phyloP scores from a whole-genome alignment of 805 yeast genomes.

The Candida nitratophila region DNA sequence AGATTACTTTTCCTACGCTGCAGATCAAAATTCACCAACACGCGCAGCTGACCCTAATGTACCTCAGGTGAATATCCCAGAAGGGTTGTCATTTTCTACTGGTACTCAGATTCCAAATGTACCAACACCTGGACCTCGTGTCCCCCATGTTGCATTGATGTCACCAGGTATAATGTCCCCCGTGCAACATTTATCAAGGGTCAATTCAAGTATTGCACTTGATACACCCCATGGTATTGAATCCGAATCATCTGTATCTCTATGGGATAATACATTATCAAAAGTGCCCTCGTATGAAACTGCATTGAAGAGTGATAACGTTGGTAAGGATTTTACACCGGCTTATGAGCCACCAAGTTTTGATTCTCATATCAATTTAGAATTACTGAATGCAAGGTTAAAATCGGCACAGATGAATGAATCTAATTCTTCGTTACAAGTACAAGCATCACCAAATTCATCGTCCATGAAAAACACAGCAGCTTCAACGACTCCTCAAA shows the following conservation, averaged over 20 bases:
- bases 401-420: conserved; percentile 13
- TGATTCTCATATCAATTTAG: conserved; percentile 29
- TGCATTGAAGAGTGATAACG: conserved; percentile 53
- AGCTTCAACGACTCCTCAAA: conserved; percentile 7
- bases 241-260: conserved; percentile 4
- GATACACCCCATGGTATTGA: background rate
- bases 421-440: background rate
- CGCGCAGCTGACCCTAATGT: too few relatives aligned
- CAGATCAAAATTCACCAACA: too few relatives aligned
- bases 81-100: conserved; percentile 15
- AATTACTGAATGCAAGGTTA: conserved; percentile 24
- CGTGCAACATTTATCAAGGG: conserved; percentile 52
- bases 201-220: conserved; percentile 36
- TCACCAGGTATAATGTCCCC: conserved; percentile 46
- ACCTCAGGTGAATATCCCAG: conserved; percentile 2
- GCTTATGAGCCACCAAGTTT: conserved; percentile 51
- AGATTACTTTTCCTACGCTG: conserved; percentile 28
- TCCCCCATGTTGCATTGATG: conserved; percentile 3
- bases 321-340: conserved; percentile 57
- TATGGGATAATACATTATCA: conserved; percentile 26
- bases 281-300: conserved; percentile 81
- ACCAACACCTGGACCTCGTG: background rate
- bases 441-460: conserved; percentile 1
- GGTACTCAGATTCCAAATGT: conserved; percentile 7
- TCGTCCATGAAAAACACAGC: conserved; percentile 7